These are phyloP conservation scores for Auriscalpium vulgare DNA, from an alignment of 768 basidiomycete species.

Conservation along the genomic window DNA sequence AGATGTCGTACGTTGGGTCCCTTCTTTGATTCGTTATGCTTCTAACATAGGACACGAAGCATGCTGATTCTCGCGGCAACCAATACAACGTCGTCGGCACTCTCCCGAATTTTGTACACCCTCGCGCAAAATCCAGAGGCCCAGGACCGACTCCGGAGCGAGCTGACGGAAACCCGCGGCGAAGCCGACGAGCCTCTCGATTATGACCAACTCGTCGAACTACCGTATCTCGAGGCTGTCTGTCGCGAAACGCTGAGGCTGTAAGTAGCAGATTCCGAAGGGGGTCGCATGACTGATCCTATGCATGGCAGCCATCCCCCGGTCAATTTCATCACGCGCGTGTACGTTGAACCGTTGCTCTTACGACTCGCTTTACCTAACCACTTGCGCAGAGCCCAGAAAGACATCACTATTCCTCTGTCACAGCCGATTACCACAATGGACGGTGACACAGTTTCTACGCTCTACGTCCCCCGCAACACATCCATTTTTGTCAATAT, in stretches of 20 bases:
- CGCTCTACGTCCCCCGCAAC: not conserved
- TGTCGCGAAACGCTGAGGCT: slow-evolving; percentile 5
- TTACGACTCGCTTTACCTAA: not conserved
- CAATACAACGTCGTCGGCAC: slow-evolving; percentile 6
- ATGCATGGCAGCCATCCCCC: not conserved
- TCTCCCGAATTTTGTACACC: not conserved
- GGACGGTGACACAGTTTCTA: not conserved
- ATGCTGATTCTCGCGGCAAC: slow-evolving; percentile 11
- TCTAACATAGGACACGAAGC: not conserved
- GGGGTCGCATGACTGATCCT: not conserved
- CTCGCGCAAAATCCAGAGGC: slow-evolving; percentile 22
- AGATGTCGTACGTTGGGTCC: slow-evolving; percentile 22
- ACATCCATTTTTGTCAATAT: not conserved
- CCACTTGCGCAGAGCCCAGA: not conserved
- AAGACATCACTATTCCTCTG: not conserved
- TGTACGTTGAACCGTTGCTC: not conserved
- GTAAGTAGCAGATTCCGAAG: not conserved
- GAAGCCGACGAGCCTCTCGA: slow-evolving; percentile 16
- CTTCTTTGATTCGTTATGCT: not conserved
- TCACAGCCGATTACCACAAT: not conserved
- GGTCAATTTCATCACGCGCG: not conserved
- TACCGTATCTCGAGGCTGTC: slow-evolving; percentile 25
- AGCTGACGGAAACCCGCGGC: not conserved
- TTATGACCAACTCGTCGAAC: slow-evolving; percentile 24
- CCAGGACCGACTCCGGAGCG: slow-evolving; percentile 22